A percentile compares a stretch with the other conserved stretches of the same genome.
These are phyloP conservation scores for Uromyces viciae-fabae DNA, from an alignment of 1,284 basidiomycete genomes.

Conservation along the genomic window DNA sequence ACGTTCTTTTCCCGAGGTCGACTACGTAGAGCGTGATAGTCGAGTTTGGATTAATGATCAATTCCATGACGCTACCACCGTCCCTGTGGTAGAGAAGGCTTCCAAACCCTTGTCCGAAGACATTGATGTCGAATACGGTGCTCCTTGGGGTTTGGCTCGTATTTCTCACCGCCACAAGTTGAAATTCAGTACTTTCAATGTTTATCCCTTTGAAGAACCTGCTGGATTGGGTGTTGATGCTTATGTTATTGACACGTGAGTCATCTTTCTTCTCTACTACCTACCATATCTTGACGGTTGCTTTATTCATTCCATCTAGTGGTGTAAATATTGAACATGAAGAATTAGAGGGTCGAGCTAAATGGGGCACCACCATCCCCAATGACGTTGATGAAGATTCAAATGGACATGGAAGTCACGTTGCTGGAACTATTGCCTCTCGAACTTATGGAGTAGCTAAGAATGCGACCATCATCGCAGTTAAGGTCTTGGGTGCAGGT, in stretches of 20 bases:
- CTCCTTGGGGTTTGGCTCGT: conserved; percentile 77
- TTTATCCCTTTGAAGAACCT: conserved; percentile 70
- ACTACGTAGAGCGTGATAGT: conserved; percentile 88
- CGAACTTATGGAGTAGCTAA: conserved; percentile 88
- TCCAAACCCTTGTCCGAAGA: background rate
- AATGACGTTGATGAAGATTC: conserved; percentile 71
- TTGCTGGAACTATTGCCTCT: conserved; percentile 66
- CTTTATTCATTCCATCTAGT: conserved; percentile 68
- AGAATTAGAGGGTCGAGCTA: conserved; percentile 82
- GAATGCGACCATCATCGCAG: conserved; percentile 83
- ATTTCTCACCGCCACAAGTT: conserved; percentile 82
- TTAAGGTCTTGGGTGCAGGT: conserved; percentile 82
- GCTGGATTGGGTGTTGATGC: conserved; percentile 91
- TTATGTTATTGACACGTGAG: conserved; percentile 61
- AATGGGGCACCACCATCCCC: conserved; percentile 82
- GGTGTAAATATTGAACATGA: conserved; percentile 82
- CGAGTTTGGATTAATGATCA: conserved; percentile 69
- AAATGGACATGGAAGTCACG: conserved; percentile 70
- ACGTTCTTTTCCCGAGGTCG: conserved; percentile 81
- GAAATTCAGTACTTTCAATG: conserved; percentile 76
- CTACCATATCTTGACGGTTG: background rate
- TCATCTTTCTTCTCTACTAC: background rate
- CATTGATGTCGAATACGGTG: conserved; percentile 43
- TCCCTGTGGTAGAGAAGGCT: conserved; percentile 20
- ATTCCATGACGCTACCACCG: conserved; percentile 47